Evolutionary conservation across 1,284 basidiomycete species (phyloP).

Genomic region (Acaromyces ingoldii): DNA sequence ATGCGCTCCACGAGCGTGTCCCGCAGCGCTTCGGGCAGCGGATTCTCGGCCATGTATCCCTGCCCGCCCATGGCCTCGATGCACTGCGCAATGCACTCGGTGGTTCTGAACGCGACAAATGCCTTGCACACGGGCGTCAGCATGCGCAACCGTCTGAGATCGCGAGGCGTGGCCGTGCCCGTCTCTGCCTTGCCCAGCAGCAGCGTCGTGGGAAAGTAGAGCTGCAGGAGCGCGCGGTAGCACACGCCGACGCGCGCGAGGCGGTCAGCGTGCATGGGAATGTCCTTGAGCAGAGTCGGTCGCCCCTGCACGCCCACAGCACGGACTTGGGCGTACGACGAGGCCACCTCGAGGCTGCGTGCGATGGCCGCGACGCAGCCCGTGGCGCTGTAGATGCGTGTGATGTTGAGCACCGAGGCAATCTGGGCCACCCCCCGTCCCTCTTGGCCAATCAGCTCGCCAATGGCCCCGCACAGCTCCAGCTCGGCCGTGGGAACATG

Average conservation of each 20-base stretch:
- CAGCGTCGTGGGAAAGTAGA: slow-evolving; percentile 29
- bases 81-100: slow-evolving; percentile 64
- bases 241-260: slow-evolving; percentile 61
- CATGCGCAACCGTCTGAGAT: slow-evolving; percentile 60
- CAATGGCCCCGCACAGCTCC: slow-evolving; percentile 61
- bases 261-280: slow-evolving; percentile 57
- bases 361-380: slow-evolving; percentile 60
- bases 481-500: slow-evolving; percentile 73
- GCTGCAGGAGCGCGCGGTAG: slow-evolving; percentile 60
- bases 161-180: slow-evolving; percentile 57
- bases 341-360: slow-evolving; percentile 63
- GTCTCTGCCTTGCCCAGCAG: slow-evolving; percentile 65
- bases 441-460: slow-evolving; percentile 62
- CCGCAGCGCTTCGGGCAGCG: slow-evolving; percentile 56
- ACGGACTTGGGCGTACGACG: slow-evolving; percentile 62
- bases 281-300: slow-evolving; percentile 55
- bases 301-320: slow-evolving; percentile 50
- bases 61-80: slow-evolving; percentile 72
- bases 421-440: slow-evolving; percentile 68
- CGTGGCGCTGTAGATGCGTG: slow-evolving; percentile 66
- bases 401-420: slow-evolving; percentile 67
- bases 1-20: slow-evolving; percentile 72
- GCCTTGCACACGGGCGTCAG: slow-evolving; percentile 69
- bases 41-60: slow-evolving; percentile 75
- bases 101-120: slow-evolving; percentile 64